Evolutionary conservation across 2,329 filamentous ascomycete genomes (phyloP).

Genomic region (Penicillium digitatum): DNA sequence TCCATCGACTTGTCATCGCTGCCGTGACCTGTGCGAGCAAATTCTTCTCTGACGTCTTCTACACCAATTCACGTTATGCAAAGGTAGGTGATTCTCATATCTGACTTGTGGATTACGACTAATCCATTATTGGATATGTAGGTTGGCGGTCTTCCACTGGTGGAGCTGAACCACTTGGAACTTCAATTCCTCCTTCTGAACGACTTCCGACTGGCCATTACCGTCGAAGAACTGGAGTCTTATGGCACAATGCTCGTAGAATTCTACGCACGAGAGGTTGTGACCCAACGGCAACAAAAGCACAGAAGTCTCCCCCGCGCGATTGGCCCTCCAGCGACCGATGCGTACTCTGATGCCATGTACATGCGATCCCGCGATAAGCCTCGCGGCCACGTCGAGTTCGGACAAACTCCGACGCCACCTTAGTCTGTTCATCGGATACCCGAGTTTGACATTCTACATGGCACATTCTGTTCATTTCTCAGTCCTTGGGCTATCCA

Average conservation of each 20-base stretch:
- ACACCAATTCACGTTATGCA: conserved; percentile 97
- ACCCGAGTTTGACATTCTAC: background rate
- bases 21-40: conserved; percentile 98
- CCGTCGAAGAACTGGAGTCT: conserved; percentile 91
- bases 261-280: conserved; percentile 89
- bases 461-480: background rate
- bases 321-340: conserved; percentile 15
- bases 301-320: conserved; percentile 17
- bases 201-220: conserved; percentile 88
- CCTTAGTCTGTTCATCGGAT: conserved; percentile 20
- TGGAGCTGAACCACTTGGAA: conserved; percentile 92
- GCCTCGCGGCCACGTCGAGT: conserved; percentile 21
- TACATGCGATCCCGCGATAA: conserved; percentile 34
- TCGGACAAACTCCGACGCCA: conserved; percentile 36
- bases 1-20: conserved; percentile 91
- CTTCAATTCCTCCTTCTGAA: conserved; percentile 93
- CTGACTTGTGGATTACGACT: background rate
- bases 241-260: conserved; percentile 98
- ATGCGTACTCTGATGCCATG: conserved; percentile 29
- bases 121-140: conserved; percentile 37
- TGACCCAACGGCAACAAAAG: conserved; percentile 52
- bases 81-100: conserved; percentile 62
- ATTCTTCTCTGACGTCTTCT: conserved; percentile 98
- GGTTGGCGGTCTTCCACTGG: conserved; percentile 89
- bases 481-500: background rate